Evolutionary conservation across 306 rosid genomes (phyloP), one percentile per base, ranked within the genome.

Genomic region (Cicer chorassanicum): DNA sequence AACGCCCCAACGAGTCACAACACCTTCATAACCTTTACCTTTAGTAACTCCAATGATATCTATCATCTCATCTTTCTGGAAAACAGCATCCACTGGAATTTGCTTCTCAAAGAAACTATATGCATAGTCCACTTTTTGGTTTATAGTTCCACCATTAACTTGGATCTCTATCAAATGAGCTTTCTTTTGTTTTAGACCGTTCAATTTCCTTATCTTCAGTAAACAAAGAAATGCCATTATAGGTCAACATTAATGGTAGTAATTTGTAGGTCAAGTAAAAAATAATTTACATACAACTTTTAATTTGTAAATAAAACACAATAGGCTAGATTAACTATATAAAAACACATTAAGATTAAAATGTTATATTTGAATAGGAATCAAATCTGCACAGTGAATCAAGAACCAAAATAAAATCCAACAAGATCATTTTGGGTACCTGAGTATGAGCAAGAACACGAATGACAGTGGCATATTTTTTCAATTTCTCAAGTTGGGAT

Each of bases 21-120:
- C 97, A 75, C 96, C 97, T 81, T 92, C 97, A 11, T 89, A 92
- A 70, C 97, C 97, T 46, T 92, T 92, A 84, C 97, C 97, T 85
- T 88, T 92, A 3, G 96, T 92, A 59, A 89, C 96, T 44, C 96
- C 97, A 68, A 92, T 88, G 73, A 92, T 78, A 44, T 92, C 96
- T 45, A 92, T 89, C 97, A 89, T 89, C 78, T 92, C 97, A 81
- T 92, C 96, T 0, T 92, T 92, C 53, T 89, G 96, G 88, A 92
- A 92, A 61, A 92, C 93, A 44, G 93, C 88, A 15, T 92, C 90
- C 19, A 88, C 87, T 4, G 97, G 97, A 55, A 92, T 18, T 65
- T 86, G 96, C 83, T 89, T 92, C 84, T 89, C 93, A 65, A 92
- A 92, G 87, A 89, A 88, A 51, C 84, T 57, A 4, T 82, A 87